phyloP scores from a whole-genome alignment of 306 rosid genomes.

The Castanea crenata region DNA sequence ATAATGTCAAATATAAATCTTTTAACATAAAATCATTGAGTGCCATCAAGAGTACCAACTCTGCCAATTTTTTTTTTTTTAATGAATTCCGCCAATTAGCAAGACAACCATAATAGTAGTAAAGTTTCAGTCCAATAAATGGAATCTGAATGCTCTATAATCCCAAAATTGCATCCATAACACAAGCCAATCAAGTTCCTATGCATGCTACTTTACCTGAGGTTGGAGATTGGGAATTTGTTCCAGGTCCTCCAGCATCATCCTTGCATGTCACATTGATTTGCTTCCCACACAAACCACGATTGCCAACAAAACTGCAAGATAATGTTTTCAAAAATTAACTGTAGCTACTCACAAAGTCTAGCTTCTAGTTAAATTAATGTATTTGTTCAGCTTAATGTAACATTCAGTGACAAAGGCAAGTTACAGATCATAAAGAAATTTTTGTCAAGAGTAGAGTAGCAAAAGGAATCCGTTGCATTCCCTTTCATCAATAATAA shows the following conservation, averaged over 20 bases:
- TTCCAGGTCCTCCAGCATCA: conserved; percentile 48
- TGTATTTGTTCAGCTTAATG: conserved; percentile 5
- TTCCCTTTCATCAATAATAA: neutral
- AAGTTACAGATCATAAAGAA: neutral
- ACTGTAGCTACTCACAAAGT: neutral
- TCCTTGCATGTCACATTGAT: conserved; percentile 61
- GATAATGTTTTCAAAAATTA: neutral
- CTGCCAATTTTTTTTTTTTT: neutral
- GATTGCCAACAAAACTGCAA: conserved; percentile 89
- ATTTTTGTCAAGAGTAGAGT: neutral
- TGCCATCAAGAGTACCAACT: conserved; percentile 14
- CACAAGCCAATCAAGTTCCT: conserved; percentile 12
- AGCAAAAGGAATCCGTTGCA: neutral
- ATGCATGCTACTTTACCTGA: conserved; percentile 45
- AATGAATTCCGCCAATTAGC: neutral
- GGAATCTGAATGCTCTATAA: conserved; percentile 2
- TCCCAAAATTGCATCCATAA: conserved; percentile 7
- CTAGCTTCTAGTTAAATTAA: neutral
- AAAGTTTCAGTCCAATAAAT: conserved; percentile 1
- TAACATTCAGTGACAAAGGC: conserved; percentile 3
- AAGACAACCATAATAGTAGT: conserved; percentile 4
- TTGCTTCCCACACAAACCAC: conserved; percentile 86
- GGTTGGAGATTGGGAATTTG: conserved; percentile 37
- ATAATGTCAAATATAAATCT: conserved; percentile 4
- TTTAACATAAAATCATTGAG: conserved; percentile 4